phyloP scores from a whole-genome alignment of 1,284 basidiomycete genomes.

The Pseudozyma tsukubaensis region DNA sequence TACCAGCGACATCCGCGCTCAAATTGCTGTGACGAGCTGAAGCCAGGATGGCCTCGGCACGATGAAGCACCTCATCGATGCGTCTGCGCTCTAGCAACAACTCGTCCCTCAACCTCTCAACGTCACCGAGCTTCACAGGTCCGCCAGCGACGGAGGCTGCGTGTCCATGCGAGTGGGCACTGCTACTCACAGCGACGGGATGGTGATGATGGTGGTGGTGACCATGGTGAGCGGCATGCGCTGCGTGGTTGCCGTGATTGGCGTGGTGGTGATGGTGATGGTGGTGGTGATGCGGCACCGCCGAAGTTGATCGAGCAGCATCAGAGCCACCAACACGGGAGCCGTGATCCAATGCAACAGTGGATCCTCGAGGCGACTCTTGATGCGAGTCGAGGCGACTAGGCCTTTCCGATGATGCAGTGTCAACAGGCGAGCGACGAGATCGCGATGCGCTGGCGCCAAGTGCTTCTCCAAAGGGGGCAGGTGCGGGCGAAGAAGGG shows the following conservation, averaged over 20 bases:
- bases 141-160: conserved; percentile 8
- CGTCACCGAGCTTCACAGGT: conserved; percentile 39
- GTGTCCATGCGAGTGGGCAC: conserved; percentile 26
- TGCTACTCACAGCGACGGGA: conserved; percentile 24
- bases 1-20: conserved; percentile 14
- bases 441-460: conserved; percentile 6
- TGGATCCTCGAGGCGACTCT: conserved; percentile 12
- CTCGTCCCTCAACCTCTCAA: conserved; percentile 60
- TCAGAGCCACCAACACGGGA: conserved; percentile 16
- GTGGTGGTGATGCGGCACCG: conserved; percentile 46
- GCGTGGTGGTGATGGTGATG: conserved; percentile 54
- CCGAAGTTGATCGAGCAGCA: conserved; percentile 10
- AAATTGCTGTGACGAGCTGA: conserved; percentile 31
- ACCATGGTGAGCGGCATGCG: conserved; percentile 33
- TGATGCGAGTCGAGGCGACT: conserved; percentile 10
- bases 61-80: conserved; percentile 55
- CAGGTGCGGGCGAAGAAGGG: conserved; percentile 2
- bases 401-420: conserved; percentile 12
- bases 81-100: conserved; percentile 56
- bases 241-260: conserved; percentile 21
- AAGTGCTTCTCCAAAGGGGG: conserved; percentile 6
- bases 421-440: conserved; percentile 22
- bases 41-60: conserved; percentile 55
- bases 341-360: conserved; percentile 27
- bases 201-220: conserved; percentile 52